phyloP scores from a whole-genome alignment of 352 stramenopile genomes.

The Pythium phragmiticola region DNA sequence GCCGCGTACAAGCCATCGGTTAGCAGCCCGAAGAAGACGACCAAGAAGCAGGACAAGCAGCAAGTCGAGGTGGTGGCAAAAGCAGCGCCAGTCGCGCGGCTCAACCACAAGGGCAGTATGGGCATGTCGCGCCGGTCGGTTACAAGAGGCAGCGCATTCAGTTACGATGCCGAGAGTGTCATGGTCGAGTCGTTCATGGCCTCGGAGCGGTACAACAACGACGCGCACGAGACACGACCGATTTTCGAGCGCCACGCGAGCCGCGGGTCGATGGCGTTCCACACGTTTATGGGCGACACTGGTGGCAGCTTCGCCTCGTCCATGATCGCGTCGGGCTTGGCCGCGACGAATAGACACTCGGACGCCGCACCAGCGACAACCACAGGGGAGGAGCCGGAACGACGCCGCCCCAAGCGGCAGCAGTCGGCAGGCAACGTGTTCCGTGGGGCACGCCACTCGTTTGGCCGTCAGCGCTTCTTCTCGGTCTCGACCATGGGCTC shows the following conservation, averaged over 20 bases:
- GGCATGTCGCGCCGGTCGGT: conserved; percentile 31
- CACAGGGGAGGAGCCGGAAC: neutral
- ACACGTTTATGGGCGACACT: conserved; percentile 34
- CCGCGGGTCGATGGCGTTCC: conserved; percentile 82
- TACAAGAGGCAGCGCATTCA: conserved; percentile 78
- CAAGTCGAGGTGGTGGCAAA: conserved; percentile 12
- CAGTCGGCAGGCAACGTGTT: conserved; percentile 68
- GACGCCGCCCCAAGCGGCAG: conserved; percentile 15
- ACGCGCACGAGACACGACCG: conserved; percentile 42
- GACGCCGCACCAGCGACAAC: neutral
- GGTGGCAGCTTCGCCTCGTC: conserved; percentile 4
- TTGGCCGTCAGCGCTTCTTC: conserved; percentile 52
- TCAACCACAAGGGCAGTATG: conserved; percentile 10
- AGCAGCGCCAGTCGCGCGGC: conserved; percentile 27
- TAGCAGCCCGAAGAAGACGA: conserved; percentile 6
- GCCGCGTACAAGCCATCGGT: conserved; percentile 13
- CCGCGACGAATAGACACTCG: neutral
- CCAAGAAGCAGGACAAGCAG: conserved; percentile 12
- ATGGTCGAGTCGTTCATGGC: conserved; percentile 90
- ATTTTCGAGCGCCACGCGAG: conserved; percentile 83
- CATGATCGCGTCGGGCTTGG: neutral
- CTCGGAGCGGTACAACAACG: conserved; percentile 57
- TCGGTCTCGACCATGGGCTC: conserved; percentile 26
- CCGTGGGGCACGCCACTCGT: conserved; percentile 54
- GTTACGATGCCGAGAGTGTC: conserved; percentile 87